phyloP scores from a whole-genome alignment of 257 asterid species.

The Buddleja alternifolia region DNA sequence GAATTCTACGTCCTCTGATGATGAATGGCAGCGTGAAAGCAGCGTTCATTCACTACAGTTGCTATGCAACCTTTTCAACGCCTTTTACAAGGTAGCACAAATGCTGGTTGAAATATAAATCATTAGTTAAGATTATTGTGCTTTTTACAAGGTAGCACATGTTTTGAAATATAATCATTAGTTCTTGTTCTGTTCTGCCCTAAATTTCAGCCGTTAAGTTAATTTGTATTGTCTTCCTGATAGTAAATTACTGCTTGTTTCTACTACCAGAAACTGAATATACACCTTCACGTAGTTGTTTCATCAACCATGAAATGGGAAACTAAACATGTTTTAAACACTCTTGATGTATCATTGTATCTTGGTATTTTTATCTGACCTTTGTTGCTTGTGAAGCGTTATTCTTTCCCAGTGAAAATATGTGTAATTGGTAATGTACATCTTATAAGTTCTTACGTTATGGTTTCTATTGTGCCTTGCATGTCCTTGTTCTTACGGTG shows the following conservation, averaged over 20 bases:
- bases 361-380: conserved; percentile 2
- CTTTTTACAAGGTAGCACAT: too few relatives aligned
- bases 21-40: conserved; percentile 87
- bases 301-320: conserved; percentile 7
- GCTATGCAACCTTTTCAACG: conserved; percentile 94
- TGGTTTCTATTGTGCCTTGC: not conserved
- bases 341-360: not conserved
- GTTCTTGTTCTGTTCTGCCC: conserved; percentile 2
- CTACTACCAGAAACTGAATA: conserved; percentile 12
- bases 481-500: conserved; percentile 7
- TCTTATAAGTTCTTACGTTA: not conserved
- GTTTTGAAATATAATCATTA: too few relatives aligned
- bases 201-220: not conserved
- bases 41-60: conserved; percentile 91
- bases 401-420: conserved; percentile 7
- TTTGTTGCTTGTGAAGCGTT: conserved; percentile 1
- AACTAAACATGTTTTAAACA: not conserved
- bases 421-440: not conserved
- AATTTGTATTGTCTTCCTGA: not conserved
- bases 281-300: conserved; percentile 14
- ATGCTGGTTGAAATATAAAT: conserved; percentile 23
- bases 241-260: conserved; percentile 3
- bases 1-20: conserved; percentile 57
- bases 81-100: conserved; percentile 86
- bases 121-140: conserved; percentile 16